These are phyloP conservation scores for Annulohypoxylon nitens DNA, from an alignment of 495 filamentous ascomycete genomes.

Conservation along the genomic window DNA sequence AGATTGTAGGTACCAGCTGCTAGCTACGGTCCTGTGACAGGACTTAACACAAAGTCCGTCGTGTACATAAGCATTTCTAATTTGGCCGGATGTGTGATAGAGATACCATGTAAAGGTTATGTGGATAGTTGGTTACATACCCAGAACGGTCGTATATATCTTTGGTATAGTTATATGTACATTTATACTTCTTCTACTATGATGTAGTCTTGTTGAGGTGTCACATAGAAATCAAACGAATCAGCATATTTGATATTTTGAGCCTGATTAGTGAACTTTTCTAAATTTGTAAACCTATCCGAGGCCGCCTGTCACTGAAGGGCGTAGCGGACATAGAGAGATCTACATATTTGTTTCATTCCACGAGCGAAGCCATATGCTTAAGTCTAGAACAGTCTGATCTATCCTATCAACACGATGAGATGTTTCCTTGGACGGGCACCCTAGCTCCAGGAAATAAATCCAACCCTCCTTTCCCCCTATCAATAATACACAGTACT, in stretches of 20 bases:
- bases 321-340: not conserved
- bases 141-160: not conserved
- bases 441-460: not conserved
- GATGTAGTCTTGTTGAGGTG: not conserved
- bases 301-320: not conserved
- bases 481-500: not conserved
- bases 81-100: not conserved
- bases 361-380: not conserved
- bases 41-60: conserved; percentile 14
- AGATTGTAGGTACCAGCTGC: not conserved
- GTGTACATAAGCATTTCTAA: conserved; percentile 1
- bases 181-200: not conserved
- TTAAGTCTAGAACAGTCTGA: not conserved
- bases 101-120: not conserved
- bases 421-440: not conserved
- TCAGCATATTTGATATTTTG: not conserved
- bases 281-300: not conserved
- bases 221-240: not conserved
- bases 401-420: not conserved
- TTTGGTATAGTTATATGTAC: not conserved
- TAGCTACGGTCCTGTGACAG: conserved; percentile 4
- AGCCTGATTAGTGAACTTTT: not conserved
- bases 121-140: not conserved
- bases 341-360: not conserved
- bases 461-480: not conserved